These are phyloP conservation scores for Poteriospumella lacustris DNA, from an alignment of 108 stramenopile genomes.

Conservation along the genomic window DNA sequence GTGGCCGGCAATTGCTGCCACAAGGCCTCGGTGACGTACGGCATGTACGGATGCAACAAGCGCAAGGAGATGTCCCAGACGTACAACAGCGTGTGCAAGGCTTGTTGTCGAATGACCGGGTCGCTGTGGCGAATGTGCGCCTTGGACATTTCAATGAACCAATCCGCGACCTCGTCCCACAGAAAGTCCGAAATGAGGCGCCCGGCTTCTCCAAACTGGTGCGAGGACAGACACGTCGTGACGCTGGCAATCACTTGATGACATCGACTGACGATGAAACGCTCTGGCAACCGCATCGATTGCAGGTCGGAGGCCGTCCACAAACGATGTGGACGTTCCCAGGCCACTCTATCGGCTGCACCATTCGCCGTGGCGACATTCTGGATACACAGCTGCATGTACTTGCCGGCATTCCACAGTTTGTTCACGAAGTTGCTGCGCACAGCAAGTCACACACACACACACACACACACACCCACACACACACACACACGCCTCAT, in stretches of 20 bases:
- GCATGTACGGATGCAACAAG: slow-evolving; percentile 96
- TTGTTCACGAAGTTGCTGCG: slow-evolving; percentile 87
- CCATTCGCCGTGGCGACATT: slow-evolving; percentile 64
- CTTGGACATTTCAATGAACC: slow-evolving; percentile 90
- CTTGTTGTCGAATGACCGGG: neutral
- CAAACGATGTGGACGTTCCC: slow-evolving; percentile 33
- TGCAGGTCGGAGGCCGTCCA: slow-evolving; percentile 71
- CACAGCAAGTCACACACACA: no score
- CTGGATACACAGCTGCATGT: slow-evolving; percentile 74
- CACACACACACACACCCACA: no score
- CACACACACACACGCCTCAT: no score
- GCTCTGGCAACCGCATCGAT: slow-evolving; percentile 61
- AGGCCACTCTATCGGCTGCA: slow-evolving; percentile 23
- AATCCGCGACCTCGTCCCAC: slow-evolving; percentile 94
- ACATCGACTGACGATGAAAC: slow-evolving; percentile 81
- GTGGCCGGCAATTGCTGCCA: slow-evolving; percentile 96
- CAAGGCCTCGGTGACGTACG: slow-evolving; percentile 89
- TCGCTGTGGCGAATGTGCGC: slow-evolving; percentile 60
- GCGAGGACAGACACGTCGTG: slow-evolving; percentile 76
- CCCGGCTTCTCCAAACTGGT: slow-evolving; percentile 55
- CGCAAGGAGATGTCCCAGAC: slow-evolving; percentile 83
- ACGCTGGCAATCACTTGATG: slow-evolving; percentile 71
- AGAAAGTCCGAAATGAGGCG: slow-evolving; percentile 71
- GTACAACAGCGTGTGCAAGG: slow-evolving; percentile 75
- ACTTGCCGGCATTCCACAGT: slow-evolving; percentile 92